These are phyloP conservation scores for Cladophialophora carrionii DNA, from an alignment of 2,329 filamentous ascomycete genomes.

Conservation along the genomic window DNA sequence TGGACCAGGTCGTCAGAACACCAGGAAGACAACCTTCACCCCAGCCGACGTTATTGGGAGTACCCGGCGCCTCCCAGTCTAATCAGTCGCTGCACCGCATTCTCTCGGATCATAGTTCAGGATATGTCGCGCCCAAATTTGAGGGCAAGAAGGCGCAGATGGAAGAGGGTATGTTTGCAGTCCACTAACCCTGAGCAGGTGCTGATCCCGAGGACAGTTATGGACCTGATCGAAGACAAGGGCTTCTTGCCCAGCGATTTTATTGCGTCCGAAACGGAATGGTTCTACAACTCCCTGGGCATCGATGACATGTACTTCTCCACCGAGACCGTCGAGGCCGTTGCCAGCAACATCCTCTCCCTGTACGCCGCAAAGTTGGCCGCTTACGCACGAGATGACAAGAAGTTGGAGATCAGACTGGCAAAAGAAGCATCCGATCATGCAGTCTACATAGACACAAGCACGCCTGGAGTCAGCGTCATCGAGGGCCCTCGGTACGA, in stretches of 20 bases:
- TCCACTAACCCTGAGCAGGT: conserved; percentile 27
- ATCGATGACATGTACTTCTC: conserved; percentile 99
- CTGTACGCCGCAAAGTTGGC: conserved; percentile 97
- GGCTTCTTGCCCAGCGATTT: conserved; percentile 85
- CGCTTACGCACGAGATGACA: conserved; percentile 88
- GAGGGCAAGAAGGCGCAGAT: conserved; percentile 92
- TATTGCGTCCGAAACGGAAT: conserved; percentile 81
- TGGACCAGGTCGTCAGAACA: conserved; percentile 58
- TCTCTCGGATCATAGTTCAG: conserved; percentile 84
- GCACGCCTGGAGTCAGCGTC: conserved; percentile 78
- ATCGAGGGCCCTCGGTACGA: conserved; percentile 87
- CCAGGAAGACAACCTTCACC: conserved; percentile 75
- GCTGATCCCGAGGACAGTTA: conserved; percentile 60
- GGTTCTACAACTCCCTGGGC: conserved; percentile 97
- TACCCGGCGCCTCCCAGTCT: conserved; percentile 60
- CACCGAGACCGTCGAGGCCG: conserved; percentile 81
- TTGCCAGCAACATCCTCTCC: conserved; percentile 92
- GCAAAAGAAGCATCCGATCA: conserved; percentile 95
- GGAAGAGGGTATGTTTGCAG: conserved; percentile 64
- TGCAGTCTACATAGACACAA: conserved; percentile 98
- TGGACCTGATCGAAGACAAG: conserved; percentile 74
- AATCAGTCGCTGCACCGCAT: conserved; percentile 64
- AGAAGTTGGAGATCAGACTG: conserved; percentile 88
- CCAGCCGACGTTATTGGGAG: conserved; percentile 81
- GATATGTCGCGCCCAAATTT: conserved; percentile 93